Evolutionary conservation across 169 alveolate species (phyloP), one percentile per base, ranked within the genome.

Genomic region (Plasmodium billcollinsi): DNA sequence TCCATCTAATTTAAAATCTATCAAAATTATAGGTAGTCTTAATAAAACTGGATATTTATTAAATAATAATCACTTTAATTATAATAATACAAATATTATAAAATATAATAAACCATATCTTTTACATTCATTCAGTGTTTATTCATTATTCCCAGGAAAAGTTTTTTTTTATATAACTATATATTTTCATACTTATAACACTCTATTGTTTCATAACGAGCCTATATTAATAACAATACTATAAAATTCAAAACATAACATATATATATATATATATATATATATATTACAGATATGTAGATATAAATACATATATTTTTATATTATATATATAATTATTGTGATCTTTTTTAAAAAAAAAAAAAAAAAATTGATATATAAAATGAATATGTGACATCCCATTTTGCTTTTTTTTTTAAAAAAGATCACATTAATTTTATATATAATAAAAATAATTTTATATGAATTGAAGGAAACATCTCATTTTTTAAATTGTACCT

Each of bases 1-100:
- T 24, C 92, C 92, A 26, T 86, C 92, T 15, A 86, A 86, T 21
- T 66, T 86, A 15, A 86, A 74, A 65, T 72, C 76, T 52, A 73
- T 86, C 33, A 86, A 86, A 73, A 63, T 86, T 15, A 67, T 49
- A 18, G 92, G 92, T 6, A 86, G 58, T 61, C 62, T 86, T 33
- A 72, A 56, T 52, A 86, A 52, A 20, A 24, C 43, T 72, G 92
- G 88, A 18, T 70, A 29, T 20, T 56, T 73, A 43, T 5, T 3
- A 3, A 33, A 66, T 15, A 4, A 56, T 56, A 21, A 52, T 52
- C 18, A n/a, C 62, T n/a, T 52, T 5, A n/a, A 3, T 52, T 52
- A 24, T 20, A 45, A 29, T 24, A 75, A 49, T 49, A 11, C 11
- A 47, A 75, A n/a, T 21, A 24, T 5, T 6, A 0, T 5, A 5